Conservation (phyloP, 2,329 filamentous ascomycete genomes). For the Fusarium nelsonii region DNA sequence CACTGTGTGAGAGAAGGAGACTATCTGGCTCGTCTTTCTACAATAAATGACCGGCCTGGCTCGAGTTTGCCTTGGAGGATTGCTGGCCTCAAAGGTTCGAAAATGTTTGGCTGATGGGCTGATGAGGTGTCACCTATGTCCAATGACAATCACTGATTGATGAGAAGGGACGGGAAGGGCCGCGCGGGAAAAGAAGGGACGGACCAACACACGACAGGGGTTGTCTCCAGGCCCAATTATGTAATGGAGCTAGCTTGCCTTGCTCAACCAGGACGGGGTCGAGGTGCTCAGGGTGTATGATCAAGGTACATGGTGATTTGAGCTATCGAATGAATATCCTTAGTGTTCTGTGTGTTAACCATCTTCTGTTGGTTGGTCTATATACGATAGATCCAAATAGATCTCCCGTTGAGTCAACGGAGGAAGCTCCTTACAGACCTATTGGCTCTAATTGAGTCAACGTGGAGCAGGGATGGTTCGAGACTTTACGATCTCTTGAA, state of each 20-base stretch:
- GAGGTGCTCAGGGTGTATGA: neutral
- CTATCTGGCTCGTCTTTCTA: neutral
- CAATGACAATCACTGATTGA: slow-evolving; percentile 10
- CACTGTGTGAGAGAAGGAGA: slow-evolving; percentile 28
- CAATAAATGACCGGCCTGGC: neutral
- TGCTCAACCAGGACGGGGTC: neutral
- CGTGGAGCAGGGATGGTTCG: neutral
- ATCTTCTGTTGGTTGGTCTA: neutral
- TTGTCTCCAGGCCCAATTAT: slow-evolving; percentile 9
- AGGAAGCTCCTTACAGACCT: neutral
- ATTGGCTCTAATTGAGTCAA: neutral
- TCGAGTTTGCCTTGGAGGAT: neutral
- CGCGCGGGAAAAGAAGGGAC: slow-evolving; percentile 34
- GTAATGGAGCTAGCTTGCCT: slow-evolving; percentile 11
- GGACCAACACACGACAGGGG: slow-evolving; percentile 34
- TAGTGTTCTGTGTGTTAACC: neutral
- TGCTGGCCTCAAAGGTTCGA: neutral
- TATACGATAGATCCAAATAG: neutral
- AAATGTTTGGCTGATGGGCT: neutral
- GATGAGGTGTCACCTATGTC: slow-evolving; percentile 15
- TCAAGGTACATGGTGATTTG: neutral
- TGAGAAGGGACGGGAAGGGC: slow-evolving; percentile 42
- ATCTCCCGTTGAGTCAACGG: neutral
- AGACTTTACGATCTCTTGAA: neutral
- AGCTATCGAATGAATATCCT: neutral